Percentiles rank a stretch among this genome's conserved stretches.
phyloP scores from a whole-genome alignment of 345 rosid species.

The Nasturtium officinale region DNA sequence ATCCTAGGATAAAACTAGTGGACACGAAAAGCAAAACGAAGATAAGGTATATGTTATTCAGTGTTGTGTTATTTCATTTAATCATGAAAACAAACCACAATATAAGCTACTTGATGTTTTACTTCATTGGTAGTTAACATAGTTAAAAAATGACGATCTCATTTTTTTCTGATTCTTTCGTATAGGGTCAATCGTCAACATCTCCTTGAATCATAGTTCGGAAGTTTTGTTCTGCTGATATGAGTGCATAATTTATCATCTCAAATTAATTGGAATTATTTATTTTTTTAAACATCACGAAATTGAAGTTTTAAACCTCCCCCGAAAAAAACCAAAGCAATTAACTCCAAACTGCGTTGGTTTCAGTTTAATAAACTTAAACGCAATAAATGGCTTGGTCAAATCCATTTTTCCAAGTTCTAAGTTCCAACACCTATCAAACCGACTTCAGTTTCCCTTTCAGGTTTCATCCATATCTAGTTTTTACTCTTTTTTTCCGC shows the following conservation, averaged over 20 bases:
- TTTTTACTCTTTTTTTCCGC: not conserved
- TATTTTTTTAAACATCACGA: too few relatives aligned
- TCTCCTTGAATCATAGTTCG: too few relatives aligned
- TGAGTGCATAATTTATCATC: too few relatives aligned
- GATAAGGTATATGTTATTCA: not conserved
- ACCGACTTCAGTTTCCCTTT: not conserved
- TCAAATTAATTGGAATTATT: too few relatives aligned
- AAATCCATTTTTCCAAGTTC: constrained; percentile 19
- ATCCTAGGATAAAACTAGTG: not conserved
- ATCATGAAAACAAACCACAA: not conserved
- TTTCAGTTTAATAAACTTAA: not conserved
- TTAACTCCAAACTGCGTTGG: not conserved
- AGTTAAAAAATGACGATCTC: too few relatives aligned
- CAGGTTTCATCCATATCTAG: not conserved
- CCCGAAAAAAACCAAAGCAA: not conserved
- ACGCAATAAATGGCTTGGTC: constrained; percentile 22
- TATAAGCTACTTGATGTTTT: too few relatives aligned
- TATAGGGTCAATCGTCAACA: too few relatives aligned
- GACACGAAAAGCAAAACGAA: not conserved
- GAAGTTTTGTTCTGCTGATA: too few relatives aligned
- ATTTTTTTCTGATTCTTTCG: too few relatives aligned
- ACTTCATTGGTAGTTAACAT: too few relatives aligned
- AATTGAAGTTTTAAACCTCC: not conserved
- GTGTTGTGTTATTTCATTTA: not conserved
- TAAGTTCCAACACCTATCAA: constrained; percentile 21